phyloP scores from a whole-genome alignment of 225 moss, liverwort and hornwort genomes.

The Polytrichum formosum region DNA sequence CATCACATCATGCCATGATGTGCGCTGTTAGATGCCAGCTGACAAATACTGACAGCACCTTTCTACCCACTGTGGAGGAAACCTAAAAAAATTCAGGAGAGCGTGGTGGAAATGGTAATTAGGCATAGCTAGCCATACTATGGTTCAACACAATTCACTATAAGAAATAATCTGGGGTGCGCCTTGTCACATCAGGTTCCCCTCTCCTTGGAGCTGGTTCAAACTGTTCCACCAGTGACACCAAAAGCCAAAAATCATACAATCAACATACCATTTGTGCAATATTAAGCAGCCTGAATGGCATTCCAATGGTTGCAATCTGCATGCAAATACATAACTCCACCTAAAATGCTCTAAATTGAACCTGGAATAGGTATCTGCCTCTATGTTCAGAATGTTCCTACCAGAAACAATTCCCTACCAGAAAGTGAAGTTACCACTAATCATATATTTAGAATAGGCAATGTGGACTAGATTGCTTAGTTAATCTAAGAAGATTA shows the following conservation, averaged over 20 bases:
- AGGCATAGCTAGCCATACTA: conserved; percentile 4
- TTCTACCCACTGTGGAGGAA: background rate
- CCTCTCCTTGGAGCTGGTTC: conserved; percentile 50
- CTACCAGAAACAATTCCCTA: too few species aligned
- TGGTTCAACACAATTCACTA: conserved; percentile 3
- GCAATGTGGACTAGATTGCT: background rate
- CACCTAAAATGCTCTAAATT: background rate
- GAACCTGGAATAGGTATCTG: background rate
- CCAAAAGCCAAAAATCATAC: background rate
- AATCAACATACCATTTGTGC: background rate
- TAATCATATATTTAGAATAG: too few species aligned
- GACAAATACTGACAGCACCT: conserved; percentile 8
- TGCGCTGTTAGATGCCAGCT: conserved; percentile 7
- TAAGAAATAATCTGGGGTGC: conserved; percentile 42
- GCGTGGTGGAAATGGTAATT: background rate
- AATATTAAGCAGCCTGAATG: background rate
- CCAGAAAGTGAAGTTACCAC: too few species aligned
- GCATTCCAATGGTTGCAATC: too few species aligned
- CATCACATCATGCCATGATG: conserved; percentile 7
- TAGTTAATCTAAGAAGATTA: too few species aligned
- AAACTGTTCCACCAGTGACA: conserved; percentile 21
- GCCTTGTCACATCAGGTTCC: conserved; percentile 37
- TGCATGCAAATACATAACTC: background rate
- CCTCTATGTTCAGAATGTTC: too few species aligned
- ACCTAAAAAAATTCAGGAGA: background rate